Conservation (phyloP, 2,329 filamentous ascomycete species). For the Metarhizium album region DNA sequence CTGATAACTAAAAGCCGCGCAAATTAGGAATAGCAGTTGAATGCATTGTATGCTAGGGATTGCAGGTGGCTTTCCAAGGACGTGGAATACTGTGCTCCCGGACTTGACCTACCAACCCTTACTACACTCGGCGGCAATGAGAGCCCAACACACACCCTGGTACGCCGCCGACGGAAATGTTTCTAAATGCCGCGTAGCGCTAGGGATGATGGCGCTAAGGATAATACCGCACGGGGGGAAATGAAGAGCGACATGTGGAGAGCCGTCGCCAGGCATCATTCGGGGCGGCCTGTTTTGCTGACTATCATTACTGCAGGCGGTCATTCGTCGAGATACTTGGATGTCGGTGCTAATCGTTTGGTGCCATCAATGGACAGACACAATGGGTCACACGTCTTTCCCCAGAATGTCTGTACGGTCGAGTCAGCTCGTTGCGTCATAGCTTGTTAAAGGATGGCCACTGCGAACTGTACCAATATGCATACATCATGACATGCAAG, state of each 20-base stretch:
- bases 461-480: too few species aligned
- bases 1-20: neutral
- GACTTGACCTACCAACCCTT: neutral
- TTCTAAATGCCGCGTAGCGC: too few species aligned
- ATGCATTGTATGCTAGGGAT: neutral
- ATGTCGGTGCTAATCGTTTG: too few species aligned
- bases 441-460: too few species aligned
- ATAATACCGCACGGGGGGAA: constrained; percentile 4
- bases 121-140: too few species aligned
- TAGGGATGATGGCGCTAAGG: neutral
- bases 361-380: too few species aligned
- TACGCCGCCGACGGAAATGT: neutral
- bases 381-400: too few species aligned
- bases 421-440: too few species aligned
- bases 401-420: too few species aligned
- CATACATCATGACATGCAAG: too few species aligned
- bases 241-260: constrained; percentile 8
- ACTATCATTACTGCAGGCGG: too few species aligned
- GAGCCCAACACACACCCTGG: neutral
- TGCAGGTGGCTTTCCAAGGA: neutral
- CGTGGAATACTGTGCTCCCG: neutral
- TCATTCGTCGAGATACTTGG: too few species aligned
- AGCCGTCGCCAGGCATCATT: neutral
- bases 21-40: neutral
- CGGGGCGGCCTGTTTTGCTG: neutral